Evolutionary conservation across 108 stramenopile genomes (phyloP), one percentile per base, ranked within the genome.

Genomic region (Halocafeteria seosinensis): DNA sequence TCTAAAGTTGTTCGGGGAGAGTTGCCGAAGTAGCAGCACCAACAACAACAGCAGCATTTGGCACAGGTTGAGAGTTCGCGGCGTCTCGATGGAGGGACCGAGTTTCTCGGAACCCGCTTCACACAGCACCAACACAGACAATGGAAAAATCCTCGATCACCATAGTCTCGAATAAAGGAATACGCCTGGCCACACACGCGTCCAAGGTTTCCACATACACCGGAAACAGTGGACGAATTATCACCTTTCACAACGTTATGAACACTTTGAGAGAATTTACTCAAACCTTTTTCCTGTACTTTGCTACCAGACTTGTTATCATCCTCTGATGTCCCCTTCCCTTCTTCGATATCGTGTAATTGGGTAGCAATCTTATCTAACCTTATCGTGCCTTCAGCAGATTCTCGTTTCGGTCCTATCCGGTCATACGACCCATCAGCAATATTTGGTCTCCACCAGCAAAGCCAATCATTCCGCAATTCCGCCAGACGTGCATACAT

Each of bases 381-480:
- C 17, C 6, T n/a, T 8, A 35, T 35, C 11, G 6, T 2, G 12
- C 34, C 6, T 8, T 11, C 30, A 31, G 9, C 30, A 5, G 42
- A 47, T 17, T 17, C 42, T 17, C 42, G 42, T 21, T 17, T 17
- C 42, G n/a, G 17, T 17, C 42, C 42, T n/a, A 47, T n/a, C 42
- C 42, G 17, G 42, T 47, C 42, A n/a, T 47, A 47, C 42, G 17
- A n/a, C 42, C 42, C 42, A 47, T 47, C 42, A 17, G 17, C 42
- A 6, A 5, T 5, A 27, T 6, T 30, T 5, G 57, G 57, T 11
- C 57, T 33, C 57, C 57, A 59, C 34, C 17, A 35, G 57, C 2
- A 59, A 21, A 59, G 57, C 57, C 57, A 59, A 35, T 59, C 57
- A n/a, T 59, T 59, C 2, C 57, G 57, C 57, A 59, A 35, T n/a